phyloP scores from a whole-genome alignment of 257 asterid genomes.

The Cruciata laevipes region DNA sequence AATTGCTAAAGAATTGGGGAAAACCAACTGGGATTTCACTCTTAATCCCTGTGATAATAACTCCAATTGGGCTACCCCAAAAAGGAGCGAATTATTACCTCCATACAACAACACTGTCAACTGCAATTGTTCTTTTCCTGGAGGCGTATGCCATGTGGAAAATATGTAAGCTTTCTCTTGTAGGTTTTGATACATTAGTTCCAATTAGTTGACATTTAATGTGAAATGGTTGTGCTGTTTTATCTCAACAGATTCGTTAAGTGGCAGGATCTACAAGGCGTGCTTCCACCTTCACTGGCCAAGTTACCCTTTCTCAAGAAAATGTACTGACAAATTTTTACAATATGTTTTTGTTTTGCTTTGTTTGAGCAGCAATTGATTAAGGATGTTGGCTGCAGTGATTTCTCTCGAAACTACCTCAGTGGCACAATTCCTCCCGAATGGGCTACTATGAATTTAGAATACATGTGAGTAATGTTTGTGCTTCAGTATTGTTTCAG shows the following conservation, averaged over 20 bases:
- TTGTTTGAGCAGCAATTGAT: neutral
- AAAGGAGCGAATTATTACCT: no score
- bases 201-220: neutral
- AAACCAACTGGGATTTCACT: slow-evolving; percentile 47
- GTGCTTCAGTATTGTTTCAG: neutral
- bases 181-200: neutral
- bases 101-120: slow-evolving; percentile 27
- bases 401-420: slow-evolving; percentile 46
- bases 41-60: slow-evolving; percentile 50
- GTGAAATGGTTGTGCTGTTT: neutral
- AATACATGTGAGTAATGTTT: slow-evolving; percentile 34
- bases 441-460: slow-evolving; percentile 47
- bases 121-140: slow-evolving; percentile 42
- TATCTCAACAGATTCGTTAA: slow-evolving; percentile 30
- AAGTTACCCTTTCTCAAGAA: slow-evolving; percentile 40
- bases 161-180: slow-evolving; percentile 32
- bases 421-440: slow-evolving; percentile 54
- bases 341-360: slow-evolving; percentile 1
- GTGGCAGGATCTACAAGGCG: slow-evolving; percentile 57
- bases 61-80: no score
- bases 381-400: slow-evolving; percentile 27
- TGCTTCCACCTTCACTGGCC: slow-evolving; percentile 50
- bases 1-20: slow-evolving; percentile 47
- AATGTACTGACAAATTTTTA: slow-evolving; percentile 32
- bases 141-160: slow-evolving; percentile 42